Conservation (phyloP, 2,329 filamentous ascomycete species). For the Capronia coronata region DNA sequence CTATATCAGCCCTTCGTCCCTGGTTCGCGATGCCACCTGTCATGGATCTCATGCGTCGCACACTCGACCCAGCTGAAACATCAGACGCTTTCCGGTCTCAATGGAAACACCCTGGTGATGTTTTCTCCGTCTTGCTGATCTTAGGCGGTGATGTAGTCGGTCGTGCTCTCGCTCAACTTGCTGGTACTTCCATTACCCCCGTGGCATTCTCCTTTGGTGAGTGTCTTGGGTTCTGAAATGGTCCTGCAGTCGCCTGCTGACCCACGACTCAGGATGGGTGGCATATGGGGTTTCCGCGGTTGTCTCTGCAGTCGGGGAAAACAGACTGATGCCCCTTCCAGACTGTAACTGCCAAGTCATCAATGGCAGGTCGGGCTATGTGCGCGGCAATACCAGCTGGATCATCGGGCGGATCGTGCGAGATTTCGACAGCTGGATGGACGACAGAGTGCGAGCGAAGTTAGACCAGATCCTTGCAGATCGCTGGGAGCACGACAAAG, state of each 20-base stretch:
- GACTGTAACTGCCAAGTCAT: conserved; percentile 32
- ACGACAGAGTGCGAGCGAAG: not conserved
- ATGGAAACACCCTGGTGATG: conserved; percentile 17
- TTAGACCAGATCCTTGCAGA: conserved; percentile 7
- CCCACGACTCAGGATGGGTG: conserved; percentile 31
- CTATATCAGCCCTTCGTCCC: too few relatives aligned
- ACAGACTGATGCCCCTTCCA: conserved; percentile 35
- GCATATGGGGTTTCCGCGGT: conserved; percentile 34
- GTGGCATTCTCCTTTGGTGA: conserved; percentile 36
- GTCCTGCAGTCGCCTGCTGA: not conserved
- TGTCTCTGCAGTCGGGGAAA: conserved; percentile 31
- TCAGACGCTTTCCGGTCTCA: conserved; percentile 8
- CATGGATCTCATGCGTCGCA: conserved; percentile 2
- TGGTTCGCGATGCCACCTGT: conserved; percentile 7
- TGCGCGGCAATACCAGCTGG: conserved; percentile 39
- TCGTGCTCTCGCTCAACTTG: conserved; percentile 33
- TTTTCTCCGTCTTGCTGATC: conserved; percentile 32
- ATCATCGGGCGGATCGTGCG: conserved; percentile 40
- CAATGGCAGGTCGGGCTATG: conserved; percentile 34
- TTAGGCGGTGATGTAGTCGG: conserved; percentile 35
- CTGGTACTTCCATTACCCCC: conserved; percentile 27
- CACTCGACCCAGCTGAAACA: conserved; percentile 8
- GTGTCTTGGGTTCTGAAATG: too few relatives aligned
- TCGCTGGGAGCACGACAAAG: conserved; percentile 8
- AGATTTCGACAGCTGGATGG: conserved; percentile 34